Percentiles rank a stretch among this genome's conserved stretches.
phyloP scores from a whole-genome alignment of 371 early-diverging fungal species.

The Rhizomucor pusillus region DNA sequence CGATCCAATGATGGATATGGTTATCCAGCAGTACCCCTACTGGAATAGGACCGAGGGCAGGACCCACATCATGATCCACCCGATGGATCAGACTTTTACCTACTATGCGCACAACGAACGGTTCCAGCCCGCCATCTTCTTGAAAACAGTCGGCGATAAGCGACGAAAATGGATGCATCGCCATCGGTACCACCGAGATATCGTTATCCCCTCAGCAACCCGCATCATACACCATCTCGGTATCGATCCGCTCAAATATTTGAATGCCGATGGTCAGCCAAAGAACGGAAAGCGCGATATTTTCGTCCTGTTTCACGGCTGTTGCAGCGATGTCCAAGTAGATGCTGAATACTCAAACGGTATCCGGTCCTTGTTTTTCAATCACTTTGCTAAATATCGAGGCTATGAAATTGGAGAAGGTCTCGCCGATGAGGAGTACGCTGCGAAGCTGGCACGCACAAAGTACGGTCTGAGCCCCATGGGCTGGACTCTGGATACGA shows the following conservation, averaged over 20 bases:
- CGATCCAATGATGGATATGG: conserved; percentile 51
- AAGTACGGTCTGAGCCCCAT: conserved; percentile 54
- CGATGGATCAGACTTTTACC: conserved; percentile 51
- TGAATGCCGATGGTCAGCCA: conserved; percentile 37
- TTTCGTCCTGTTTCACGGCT: conserved; percentile 50
- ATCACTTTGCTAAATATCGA: conserved; percentile 38
- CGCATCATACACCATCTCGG: conserved; percentile 40
- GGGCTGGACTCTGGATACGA: conserved; percentile 57
- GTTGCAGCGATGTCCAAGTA: conserved; percentile 35
- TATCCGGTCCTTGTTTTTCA: conserved; percentile 45
- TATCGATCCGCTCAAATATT: conserved; percentile 28
- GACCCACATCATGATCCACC: conserved; percentile 53
- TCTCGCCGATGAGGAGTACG: conserved; percentile 38
- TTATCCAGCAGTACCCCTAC: conserved; percentile 45
- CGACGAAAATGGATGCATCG: conserved; percentile 34
- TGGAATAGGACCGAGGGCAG: conserved; percentile 49
- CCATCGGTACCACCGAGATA: conserved; percentile 47
- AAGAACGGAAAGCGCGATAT: conserved; percentile 35
- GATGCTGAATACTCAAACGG: conserved; percentile 52
- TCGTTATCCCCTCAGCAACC: conserved; percentile 55
- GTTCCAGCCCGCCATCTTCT: conserved; percentile 48
- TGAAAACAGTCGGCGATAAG: conserved; percentile 54
- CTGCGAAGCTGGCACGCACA: conserved; percentile 38
- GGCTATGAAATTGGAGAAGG: conserved; percentile 45
- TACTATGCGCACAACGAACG: conserved; percentile 41